Percentiles rank a stretch among this genome's conserved stretches.
Conservation (phyloP, 2,329 filamentous ascomycete genomes). For the Pseudogymnoascus sp. region DNA sequence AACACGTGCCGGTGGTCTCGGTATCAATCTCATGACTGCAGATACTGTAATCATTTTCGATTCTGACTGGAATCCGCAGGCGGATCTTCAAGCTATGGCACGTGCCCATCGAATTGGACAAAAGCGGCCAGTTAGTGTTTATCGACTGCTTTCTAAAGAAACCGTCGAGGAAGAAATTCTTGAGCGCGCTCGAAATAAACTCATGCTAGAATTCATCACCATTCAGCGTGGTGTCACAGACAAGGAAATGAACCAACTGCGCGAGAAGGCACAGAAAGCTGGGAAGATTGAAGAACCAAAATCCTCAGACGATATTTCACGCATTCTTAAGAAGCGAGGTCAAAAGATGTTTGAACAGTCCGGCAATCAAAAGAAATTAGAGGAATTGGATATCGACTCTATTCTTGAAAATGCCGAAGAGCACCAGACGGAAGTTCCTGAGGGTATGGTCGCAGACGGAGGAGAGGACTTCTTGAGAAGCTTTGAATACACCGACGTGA, state of each 20-base stretch:
- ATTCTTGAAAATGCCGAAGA: constrained; percentile 95
- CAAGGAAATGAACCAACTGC: constrained; percentile 71
- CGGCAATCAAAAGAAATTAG: constrained; percentile 90
- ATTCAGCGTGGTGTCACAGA: constrained; percentile 96
- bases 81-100: constrained; percentile 96
- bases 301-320: constrained; percentile 89
- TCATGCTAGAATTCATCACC: constrained; percentile 92
- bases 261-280: constrained; percentile 70
- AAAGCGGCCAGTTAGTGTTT: constrained; percentile 91
- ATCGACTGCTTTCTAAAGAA: constrained; percentile 93
- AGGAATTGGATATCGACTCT: constrained; percentile 95
- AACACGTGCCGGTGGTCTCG: constrained; percentile 90
- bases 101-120: constrained; percentile 96
- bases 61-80: constrained; percentile 98
- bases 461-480: constrained; percentile 90
- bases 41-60: constrained; percentile 98
- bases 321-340: constrained; percentile 93
- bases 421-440: constrained; percentile 90
- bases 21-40: constrained; percentile 97
- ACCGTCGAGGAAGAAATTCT: constrained; percentile 97
- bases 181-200: constrained; percentile 92
- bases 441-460: constrained; percentile 89
- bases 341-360: constrained; percentile 99
- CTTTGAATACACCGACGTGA: constrained; percentile 93
- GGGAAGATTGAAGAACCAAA: constrained; percentile 73